These are phyloP conservation scores for Fagopyrum esculentum DNA, from an alignment of 148 eudicot genomes.

Conservation along the genomic window DNA sequence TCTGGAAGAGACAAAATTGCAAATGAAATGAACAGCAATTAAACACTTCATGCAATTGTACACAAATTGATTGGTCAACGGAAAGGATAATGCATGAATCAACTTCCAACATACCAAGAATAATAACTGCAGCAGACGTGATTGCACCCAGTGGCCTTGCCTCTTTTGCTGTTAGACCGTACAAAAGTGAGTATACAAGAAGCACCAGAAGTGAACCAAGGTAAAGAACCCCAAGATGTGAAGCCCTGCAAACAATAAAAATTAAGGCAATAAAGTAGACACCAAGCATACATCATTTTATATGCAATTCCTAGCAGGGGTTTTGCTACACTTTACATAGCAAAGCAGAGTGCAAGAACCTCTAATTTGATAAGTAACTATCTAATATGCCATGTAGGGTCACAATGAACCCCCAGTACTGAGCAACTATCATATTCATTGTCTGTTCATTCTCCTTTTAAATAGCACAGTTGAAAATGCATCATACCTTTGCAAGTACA, in stretches of 20 bases:
- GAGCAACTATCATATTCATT: not conserved
- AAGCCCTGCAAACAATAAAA: slow-evolving; percentile 51
- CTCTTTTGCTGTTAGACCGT: slow-evolving; percentile 91
- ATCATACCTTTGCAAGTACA: too few relatives aligned
- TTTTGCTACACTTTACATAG: too few relatives aligned
- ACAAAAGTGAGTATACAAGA: slow-evolving; percentile 73
- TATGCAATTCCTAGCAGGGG: too few relatives aligned
- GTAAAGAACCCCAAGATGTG: slow-evolving; percentile 84
- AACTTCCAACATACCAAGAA: slow-evolving; percentile 57
- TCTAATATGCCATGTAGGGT: not conserved
- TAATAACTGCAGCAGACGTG: slow-evolving; percentile 87
- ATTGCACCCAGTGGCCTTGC: slow-evolving; percentile 88
- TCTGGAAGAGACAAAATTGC: slow-evolving; percentile 33
- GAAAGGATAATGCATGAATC: not conserved
- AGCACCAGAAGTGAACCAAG: slow-evolving; percentile 77
- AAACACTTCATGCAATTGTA: not conserved
- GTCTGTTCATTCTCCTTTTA: too few relatives aligned
- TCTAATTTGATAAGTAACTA: too few relatives aligned
- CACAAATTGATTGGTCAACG: not conserved
- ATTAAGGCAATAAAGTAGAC: not conserved
- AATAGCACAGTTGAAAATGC: too few relatives aligned
- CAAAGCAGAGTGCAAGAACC: too few relatives aligned
- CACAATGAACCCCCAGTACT: not conserved
- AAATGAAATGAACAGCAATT: not conserved
- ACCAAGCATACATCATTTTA: not conserved